Conservation (phyloP, 257 asterid genomes). For the Pogostemon cablin region DNA sequence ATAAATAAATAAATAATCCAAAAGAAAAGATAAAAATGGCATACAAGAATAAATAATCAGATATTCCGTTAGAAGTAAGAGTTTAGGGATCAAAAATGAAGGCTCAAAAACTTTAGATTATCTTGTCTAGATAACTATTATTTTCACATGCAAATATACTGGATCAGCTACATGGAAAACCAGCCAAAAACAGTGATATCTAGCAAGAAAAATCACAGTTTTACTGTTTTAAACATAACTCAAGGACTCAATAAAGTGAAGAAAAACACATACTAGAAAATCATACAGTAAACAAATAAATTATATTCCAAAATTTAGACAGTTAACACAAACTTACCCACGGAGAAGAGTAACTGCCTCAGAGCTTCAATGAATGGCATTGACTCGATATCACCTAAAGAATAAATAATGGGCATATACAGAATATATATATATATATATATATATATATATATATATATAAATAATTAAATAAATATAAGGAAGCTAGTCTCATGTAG, state of each 20-base stretch:
- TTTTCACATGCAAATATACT: neutral
- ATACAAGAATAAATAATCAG: conserved; percentile 19
- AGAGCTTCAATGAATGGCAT: conserved; percentile 99
- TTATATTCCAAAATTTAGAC: conserved; percentile 14
- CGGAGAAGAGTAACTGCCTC: conserved; percentile 82
- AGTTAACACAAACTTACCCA: conserved; percentile 60
- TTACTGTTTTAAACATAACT: neutral
- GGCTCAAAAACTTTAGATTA: neutral
- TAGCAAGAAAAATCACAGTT: conserved; percentile 11
- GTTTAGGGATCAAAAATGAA: neutral
- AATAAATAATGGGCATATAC: conserved; percentile 22
- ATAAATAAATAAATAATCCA: neutral
- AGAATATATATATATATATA: neutral
- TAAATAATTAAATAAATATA: neutral
- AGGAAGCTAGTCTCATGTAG: neutral
- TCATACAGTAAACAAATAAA: neutral
- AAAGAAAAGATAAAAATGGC: conserved; percentile 15
- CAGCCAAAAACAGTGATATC: conserved; percentile 1
- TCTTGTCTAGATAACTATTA: neutral
- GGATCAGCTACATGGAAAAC: neutral
- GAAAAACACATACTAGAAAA: conserved; percentile 10
- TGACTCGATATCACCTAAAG: conserved; percentile 94
- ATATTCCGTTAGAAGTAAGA: neutral
- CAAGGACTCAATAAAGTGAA: neutral
- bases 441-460: neutral